Base-by-base conservation (phyloP, 2,329 filamentous ascomycete species). In the Cucurbitaria berberidis region DNA sequence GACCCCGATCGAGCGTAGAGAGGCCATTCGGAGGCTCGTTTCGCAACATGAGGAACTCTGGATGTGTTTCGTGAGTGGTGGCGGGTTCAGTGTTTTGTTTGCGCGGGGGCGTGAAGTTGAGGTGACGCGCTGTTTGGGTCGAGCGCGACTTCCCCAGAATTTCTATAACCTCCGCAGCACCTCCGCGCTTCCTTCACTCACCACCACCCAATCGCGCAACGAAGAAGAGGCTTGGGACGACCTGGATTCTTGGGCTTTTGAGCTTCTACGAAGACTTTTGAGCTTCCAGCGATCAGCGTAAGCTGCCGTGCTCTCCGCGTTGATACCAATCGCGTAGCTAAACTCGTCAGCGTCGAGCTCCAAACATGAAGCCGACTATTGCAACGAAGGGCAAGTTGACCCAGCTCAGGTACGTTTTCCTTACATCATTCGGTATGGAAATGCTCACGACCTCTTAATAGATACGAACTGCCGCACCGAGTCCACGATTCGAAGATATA, bases 1-100 rank as follows among this genome's bases (percentile, higher is more conserved):
- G 70, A 96, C 82, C 75, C 95, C 95, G 69, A 97, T 84, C 61
- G 93, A 97, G 76, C 86, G 90, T 77, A 97, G 86, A 72, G 89
- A 87, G 65, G 93, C 93, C 96, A 99, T 99, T 54, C 57, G 53
- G 58, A 63, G 47, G 53, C 57, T 58, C 48, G 58, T 51, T 54
- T 51, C 47, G 66, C 63, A 66, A 69, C 72, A 76, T 75, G 66
- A 63, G 63, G 65, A 61, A 49, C 38, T 46, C 32, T 53, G 40
- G 51, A 16, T 38, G 45, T 49, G 46, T 9, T 21, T 21, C 22
- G 45, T 47, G 52, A 26, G 47, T 39, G 48, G 57, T 53, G 47
- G 54, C 50, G 42, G 45, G 24, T 44, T 48, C 32, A 35, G 39
- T 49, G 40, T 42, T 50, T 52, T 62, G 60, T 59, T 63, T 60